A percentile compares a stretch with the other conserved stretches of the same genome.
phyloP scores from a whole-genome alignment of 495 filamentous ascomycete species.

The Annulohypoxylon stygium region DNA sequence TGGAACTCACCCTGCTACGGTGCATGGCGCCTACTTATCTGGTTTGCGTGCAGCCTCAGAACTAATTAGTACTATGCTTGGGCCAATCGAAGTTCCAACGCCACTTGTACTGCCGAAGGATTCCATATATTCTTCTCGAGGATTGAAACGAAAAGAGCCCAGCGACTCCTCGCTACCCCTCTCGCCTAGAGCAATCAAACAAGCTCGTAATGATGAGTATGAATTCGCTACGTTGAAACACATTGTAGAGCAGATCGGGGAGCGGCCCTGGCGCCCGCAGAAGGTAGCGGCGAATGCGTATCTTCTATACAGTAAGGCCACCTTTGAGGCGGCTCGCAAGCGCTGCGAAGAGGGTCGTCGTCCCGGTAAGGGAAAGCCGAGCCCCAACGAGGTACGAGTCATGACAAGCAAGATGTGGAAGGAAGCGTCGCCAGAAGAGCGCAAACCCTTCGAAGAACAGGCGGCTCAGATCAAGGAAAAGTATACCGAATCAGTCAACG shows the following conservation, averaged over 20 bases:
- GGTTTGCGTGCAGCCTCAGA: slow-evolving; percentile 90
- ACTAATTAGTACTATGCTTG: slow-evolving; percentile 80
- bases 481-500: slow-evolving; percentile 68
- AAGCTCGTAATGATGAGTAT: slow-evolving; percentile 72
- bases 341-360: slow-evolving; percentile 77
- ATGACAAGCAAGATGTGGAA: slow-evolving; percentile 92
- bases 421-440: slow-evolving; percentile 73
- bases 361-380: slow-evolving; percentile 72
- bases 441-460: slow-evolving; percentile 79
- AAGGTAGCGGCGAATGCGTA: slow-evolving; percentile 80
- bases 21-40: slow-evolving; percentile 95
- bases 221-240: slow-evolving; percentile 78
- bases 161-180: slow-evolving; percentile 36
- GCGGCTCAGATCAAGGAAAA: slow-evolving; percentile 74
- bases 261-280: slow-evolving; percentile 75
- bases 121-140: slow-evolving; percentile 49
- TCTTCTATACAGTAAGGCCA: slow-evolving; percentile 81
- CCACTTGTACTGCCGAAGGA: slow-evolving; percentile 80
- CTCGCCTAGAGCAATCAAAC: slow-evolving; percentile 60
- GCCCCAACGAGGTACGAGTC: slow-evolving; percentile 83
- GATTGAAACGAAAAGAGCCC: slow-evolving; percentile 67
- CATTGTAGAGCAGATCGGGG: slow-evolving; percentile 77
- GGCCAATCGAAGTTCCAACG: slow-evolving; percentile 79
- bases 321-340: slow-evolving; percentile 79
- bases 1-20: slow-evolving; percentile 94